Conservation (phyloP, 768 basidiomycete genomes). For the Termitomyces sp. region DNA sequence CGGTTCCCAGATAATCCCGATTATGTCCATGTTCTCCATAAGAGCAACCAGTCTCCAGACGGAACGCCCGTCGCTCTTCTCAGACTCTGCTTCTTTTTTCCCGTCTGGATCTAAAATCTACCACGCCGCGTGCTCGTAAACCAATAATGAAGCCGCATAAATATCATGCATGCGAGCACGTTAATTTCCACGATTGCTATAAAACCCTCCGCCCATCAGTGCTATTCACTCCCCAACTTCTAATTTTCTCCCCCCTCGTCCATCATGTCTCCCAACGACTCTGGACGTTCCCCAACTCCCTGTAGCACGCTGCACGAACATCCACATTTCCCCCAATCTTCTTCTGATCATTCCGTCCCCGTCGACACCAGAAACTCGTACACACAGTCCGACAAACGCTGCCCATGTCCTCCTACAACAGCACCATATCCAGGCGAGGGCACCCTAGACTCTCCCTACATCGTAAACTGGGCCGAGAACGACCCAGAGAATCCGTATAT, state of each 20-base stretch:
- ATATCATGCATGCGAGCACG: conserved; percentile 8
- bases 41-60: background rate
- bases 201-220: background rate
- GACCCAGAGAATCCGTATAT: conserved; percentile 57
- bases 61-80: background rate
- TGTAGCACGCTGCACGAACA: conserved; percentile 22
- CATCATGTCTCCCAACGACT: conserved; percentile 17
- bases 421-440: conserved; percentile 42
- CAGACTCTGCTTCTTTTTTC: background rate
- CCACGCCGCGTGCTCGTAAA: conserved; percentile 7
- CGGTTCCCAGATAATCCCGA: background rate
- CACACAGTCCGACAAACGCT: conserved; percentile 4
- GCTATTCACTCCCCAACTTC: background rate
- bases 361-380: background rate
- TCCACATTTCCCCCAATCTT: conserved; percentile 17
- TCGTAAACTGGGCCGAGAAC: conserved; percentile 50
- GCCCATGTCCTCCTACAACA: background rate
- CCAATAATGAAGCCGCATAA: background rate
- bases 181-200: background rate
- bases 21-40: conserved; percentile 10
- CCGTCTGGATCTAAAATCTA: conserved; percentile 1
- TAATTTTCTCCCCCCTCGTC: background rate
- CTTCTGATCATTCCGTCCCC: conserved; percentile 6
- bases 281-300: conserved; percentile 18
- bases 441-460: conserved; percentile 44